Conservation (phyloP, 345 rosid species). For the Ceriops zippeliana region DNA sequence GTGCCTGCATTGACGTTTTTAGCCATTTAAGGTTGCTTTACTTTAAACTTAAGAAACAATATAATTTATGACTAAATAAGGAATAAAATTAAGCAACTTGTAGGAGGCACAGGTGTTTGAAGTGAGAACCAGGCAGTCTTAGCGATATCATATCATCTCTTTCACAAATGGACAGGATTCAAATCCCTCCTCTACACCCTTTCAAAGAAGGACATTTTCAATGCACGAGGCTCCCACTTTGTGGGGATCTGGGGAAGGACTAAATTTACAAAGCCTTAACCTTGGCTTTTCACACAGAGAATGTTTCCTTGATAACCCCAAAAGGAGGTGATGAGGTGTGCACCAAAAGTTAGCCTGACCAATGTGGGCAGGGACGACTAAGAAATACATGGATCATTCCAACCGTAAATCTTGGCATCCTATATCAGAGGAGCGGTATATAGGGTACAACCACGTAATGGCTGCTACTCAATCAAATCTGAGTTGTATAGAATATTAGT, state of each 20-base stretch:
- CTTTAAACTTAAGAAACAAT: neutral
- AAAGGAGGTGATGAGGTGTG: too few species aligned
- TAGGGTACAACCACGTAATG: neutral
- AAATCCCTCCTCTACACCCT: too few species aligned
- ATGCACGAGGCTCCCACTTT: too few species aligned
- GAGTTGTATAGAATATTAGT: neutral
- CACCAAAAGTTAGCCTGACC: too few species aligned
- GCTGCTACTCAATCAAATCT: neutral
- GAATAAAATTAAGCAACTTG: neutral
- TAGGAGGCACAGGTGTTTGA: neutral
- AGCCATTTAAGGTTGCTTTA: neutral
- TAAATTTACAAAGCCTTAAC: too few species aligned
- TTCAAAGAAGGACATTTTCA: too few species aligned
- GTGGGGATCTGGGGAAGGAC: too few species aligned
- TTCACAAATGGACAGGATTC: neutral
- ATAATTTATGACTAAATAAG: neutral
- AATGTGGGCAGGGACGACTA: too few species aligned
- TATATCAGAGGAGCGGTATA: neutral
- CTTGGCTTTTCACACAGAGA: too few species aligned
- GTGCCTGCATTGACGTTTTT: conserved; percentile 37
- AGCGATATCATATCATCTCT: neutral
- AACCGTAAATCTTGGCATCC: too few species aligned
- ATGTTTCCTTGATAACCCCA: too few species aligned
- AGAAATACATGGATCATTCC: too few species aligned
- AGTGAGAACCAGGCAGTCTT: neutral